A percentile compares a stretch with the other conserved stretches of the same genome.
phyloP scores from a whole-genome alignment of 805 yeast genomes.

The Wickerhamiella brachini region DNA sequence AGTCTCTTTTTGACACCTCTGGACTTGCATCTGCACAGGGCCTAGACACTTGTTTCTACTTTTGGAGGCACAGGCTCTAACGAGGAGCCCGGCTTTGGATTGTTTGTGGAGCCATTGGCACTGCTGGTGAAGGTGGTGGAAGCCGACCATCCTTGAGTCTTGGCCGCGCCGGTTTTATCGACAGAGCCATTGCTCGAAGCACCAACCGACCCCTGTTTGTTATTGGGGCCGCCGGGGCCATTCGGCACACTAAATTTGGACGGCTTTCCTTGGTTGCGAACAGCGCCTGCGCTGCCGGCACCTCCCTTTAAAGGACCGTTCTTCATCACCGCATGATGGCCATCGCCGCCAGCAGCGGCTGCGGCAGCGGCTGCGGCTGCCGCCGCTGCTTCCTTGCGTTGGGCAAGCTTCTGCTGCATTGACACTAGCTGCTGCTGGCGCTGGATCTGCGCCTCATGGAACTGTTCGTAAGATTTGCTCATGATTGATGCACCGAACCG shows the following conservation, averaged over 20 bases:
- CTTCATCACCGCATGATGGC: not conserved
- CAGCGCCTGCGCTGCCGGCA: not conserved
- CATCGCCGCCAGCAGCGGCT: slow-evolving; percentile 12
- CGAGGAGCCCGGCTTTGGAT: not conserved
- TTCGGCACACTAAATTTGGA: not conserved
- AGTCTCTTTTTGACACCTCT: not conserved
- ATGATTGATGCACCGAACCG: slow-evolving; percentile 85
- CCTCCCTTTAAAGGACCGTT: not conserved
- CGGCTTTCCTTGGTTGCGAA: not conserved
- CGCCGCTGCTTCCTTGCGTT: slow-evolving; percentile 17
- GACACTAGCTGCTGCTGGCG: slow-evolving; percentile 40
- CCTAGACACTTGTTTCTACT: slow-evolving; percentile 13
- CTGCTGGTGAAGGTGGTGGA: not conserved
- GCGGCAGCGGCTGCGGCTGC: slow-evolving; percentile 27
- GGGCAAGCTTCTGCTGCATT: slow-evolving; percentile 23
- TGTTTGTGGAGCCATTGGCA: not conserved
- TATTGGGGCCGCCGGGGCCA: not conserved
- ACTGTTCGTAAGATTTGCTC: slow-evolving; percentile 70
- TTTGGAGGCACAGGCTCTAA: slow-evolving; percentile 7
- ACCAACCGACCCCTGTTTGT: not conserved
- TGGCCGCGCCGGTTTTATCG: not conserved
- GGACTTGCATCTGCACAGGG: no score
- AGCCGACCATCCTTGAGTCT: not conserved
- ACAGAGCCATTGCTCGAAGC: no score
- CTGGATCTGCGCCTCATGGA: slow-evolving; percentile 60